Base-by-base conservation (phyloP, 306 rosid species). In the Acacia crassicarpa region DNA sequence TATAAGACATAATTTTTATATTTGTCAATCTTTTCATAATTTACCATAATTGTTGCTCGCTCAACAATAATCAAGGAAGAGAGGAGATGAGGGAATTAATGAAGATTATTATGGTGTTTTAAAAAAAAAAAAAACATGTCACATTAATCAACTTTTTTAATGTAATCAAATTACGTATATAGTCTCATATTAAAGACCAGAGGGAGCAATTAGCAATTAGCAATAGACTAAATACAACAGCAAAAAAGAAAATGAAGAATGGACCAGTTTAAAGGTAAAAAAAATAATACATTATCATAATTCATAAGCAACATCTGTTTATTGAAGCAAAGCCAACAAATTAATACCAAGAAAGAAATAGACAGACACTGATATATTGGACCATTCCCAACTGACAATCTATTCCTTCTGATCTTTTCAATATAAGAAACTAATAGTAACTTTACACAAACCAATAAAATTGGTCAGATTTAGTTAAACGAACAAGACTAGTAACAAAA, bases 231-330 rank as follows among this genome's bases (percentile, higher is more conserved):
- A 74, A 27, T 67, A 22, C 4, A 46, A 27, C 0, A 11, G 17
- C 9, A 23, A 27, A 12, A 67, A 22, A 41, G 27, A 22, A 23
- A 70, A 44, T 54, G 46, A 61, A 63, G 54, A 77, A 77, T 63
- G 16, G 40, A 76, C 45, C 38, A 46, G 51, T 17, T 72, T 35
- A 59, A 59, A 58, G 15, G 73, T 7, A 1, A 1, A 43, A 45
- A 70, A 75, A 53, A 43, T 67, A n/a, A 68, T 16, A 67, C 30
- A 65, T 33, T 23, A 54, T 20, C 72, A 53, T 71, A 79, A 53
- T 45, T 20, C 72, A 53, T 71, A 79, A 53, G 33, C 53, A 14
- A 20, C 74, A 63, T 62, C 9, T 16, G 33, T 73, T 22, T 59
- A 46, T 33, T 8, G 16, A 25, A 25, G 51, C 53, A 71, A 20